phyloP scores from a whole-genome alignment of 1,284 basidiomycete genomes.

The Moniliella sp. region DNA sequence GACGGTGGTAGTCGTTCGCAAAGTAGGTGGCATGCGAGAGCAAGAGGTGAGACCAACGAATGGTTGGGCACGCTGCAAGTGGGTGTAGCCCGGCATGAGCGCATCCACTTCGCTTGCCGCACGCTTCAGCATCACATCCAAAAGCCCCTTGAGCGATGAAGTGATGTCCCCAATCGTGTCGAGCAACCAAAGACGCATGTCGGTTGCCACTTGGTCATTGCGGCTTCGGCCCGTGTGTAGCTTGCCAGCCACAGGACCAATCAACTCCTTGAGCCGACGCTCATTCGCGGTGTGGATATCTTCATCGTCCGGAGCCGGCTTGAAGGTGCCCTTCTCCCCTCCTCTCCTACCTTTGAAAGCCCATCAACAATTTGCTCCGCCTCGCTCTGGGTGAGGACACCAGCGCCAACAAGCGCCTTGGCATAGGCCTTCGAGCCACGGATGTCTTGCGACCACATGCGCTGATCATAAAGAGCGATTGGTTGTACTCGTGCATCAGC shows the following conservation, averaged over 20 bases:
- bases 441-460: constrained; percentile 80
- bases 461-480: constrained; percentile 75
- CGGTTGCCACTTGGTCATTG: constrained; percentile 93
- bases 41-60: constrained; percentile 89
- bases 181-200: constrained; percentile 86
- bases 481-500: constrained; percentile 28
- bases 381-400: constrained; percentile 58
- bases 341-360: constrained; percentile 53
- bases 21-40: constrained; percentile 86
- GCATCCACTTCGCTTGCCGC: constrained; percentile 77
- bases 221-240: constrained; percentile 75
- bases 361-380: constrained; percentile 50
- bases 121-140: constrained; percentile 58
- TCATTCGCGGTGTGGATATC: constrained; percentile 99
- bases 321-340: constrained; percentile 45
- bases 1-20: constrained; percentile 61
- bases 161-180: constrained; percentile 55
- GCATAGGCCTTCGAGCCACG: constrained; percentile 85
- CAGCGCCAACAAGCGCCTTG: constrained; percentile 55
- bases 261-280: constrained; percentile 71
- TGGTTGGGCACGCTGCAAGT: constrained; percentile 68
- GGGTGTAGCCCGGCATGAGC: constrained; percentile 84
- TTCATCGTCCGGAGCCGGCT: constrained; percentile 53
- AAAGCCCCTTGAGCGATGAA: constrained; percentile 36
- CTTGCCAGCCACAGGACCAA: constrained; percentile 43